Evolutionary conservation across 2,329 filamentous ascomycete genomes (phyloP).

Genomic region (Chaetomium strumarium): DNA sequence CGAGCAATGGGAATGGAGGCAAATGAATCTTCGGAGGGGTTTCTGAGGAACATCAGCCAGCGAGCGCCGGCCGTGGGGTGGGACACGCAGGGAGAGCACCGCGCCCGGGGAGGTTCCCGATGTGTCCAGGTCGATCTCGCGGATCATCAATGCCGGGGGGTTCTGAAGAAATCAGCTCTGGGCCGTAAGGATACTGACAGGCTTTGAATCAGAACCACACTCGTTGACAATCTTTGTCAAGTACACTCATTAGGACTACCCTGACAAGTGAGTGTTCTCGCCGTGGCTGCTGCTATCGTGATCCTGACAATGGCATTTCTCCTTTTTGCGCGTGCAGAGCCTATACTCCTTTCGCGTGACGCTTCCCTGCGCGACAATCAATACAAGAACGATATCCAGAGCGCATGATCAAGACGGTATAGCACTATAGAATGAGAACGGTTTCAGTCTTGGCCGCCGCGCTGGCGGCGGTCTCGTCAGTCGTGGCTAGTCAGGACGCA

Average conservation of each 20-base stretch:
- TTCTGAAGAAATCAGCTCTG: neutral
- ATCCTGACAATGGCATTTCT: conserved; percentile 22
- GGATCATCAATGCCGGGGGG: conserved; percentile 28
- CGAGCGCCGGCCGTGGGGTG: conserved; percentile 4
- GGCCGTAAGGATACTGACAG: conserved; percentile 6
- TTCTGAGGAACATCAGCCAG: neutral
- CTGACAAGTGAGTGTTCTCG: conserved; percentile 42
- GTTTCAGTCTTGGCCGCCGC: conserved; percentile 44
- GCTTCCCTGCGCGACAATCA: conserved; percentile 1
- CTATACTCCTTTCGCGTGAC: conserved; percentile 6
- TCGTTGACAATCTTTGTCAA: conserved; percentile 51
- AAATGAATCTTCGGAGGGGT: neutral
- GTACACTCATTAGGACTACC: conserved; percentile 50
- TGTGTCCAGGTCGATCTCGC: conserved; percentile 26
- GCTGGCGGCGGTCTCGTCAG: conserved; percentile 42
- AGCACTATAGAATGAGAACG: conserved; percentile 42
- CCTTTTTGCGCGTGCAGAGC: conserved; percentile 15
- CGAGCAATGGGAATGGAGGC: neutral
- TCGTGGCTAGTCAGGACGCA: conserved; percentile 36
- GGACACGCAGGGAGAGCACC: conserved; percentile 1
- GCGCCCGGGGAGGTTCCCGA: neutral
- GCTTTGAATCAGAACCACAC: conserved; percentile 33
- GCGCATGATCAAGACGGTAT: conserved; percentile 18
- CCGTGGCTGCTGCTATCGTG: conserved; percentile 9
- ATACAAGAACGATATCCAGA: conserved; percentile 3